Evolutionary conservation across 371 early-diverging fungal species (phyloP).

Genomic region (Mucor velutinosus): DNA sequence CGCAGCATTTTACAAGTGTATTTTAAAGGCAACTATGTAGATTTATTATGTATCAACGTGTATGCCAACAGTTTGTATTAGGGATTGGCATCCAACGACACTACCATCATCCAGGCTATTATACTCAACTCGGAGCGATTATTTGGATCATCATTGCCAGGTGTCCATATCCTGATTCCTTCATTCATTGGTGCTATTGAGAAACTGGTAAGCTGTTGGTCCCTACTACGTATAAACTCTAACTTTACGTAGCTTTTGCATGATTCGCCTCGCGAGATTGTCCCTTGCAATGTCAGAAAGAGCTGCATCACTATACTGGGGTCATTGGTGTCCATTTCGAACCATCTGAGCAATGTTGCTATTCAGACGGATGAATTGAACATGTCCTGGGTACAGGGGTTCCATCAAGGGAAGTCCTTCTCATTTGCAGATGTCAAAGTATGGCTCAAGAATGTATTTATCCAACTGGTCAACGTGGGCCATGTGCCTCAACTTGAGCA

Average conservation of each 20-base stretch:
- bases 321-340: conserved; percentile 43
- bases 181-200: conserved; percentile 64
- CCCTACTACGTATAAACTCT: too few species aligned
- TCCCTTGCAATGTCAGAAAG: conserved; percentile 28
- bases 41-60: neutral
- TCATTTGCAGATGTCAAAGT: conserved; percentile 42
- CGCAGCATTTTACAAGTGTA: conserved; percentile 67
- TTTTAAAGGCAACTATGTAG: conserved; percentile 52
- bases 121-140: conserved; percentile 64
- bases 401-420: conserved; percentile 17
- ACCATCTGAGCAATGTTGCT: conserved; percentile 33
- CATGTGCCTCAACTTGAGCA: conserved; percentile 28
- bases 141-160: conserved; percentile 69
- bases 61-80: conserved; percentile 17
- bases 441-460: conserved; percentile 52
- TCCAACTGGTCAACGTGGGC: conserved; percentile 46
- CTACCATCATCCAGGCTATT: conserved; percentile 62
- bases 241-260: conserved; percentile 29
- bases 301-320: conserved; percentile 50
- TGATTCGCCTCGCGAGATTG: conserved; percentile 22
- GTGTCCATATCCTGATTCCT: conserved; percentile 67
- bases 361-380: conserved; percentile 25
- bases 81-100: conserved; percentile 62
- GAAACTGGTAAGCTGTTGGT: conserved; percentile 45
- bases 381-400: conserved; percentile 24